Conservation (phyloP, 306 rosid genomes). For the Cicer yamashitae region DNA sequence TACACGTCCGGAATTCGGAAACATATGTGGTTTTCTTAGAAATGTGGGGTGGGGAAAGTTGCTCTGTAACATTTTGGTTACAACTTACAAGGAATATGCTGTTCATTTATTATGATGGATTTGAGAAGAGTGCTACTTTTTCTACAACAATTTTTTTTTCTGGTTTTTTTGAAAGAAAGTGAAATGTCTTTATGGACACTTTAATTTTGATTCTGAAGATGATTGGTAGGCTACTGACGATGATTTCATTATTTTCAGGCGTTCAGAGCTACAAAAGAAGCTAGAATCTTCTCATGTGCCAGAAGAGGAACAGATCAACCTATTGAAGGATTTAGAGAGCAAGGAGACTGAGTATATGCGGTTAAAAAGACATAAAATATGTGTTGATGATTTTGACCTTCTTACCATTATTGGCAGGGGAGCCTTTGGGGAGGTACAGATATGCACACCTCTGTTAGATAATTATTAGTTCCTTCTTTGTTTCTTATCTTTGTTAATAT, state of each 20-base stretch:
- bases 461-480: background rate
- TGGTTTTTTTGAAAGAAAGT: background rate
- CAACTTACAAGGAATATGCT: constrained; percentile 27
- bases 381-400: constrained; percentile 90
- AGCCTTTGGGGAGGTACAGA: constrained; percentile 92
- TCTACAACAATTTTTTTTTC: background rate
- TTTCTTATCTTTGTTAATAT: background rate
- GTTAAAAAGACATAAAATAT: constrained; percentile 84
- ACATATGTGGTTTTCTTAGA: no score
- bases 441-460: constrained; percentile 31
- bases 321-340: constrained; percentile 83
- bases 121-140: constrained; percentile 7
- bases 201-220: background rate
- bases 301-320: constrained; percentile 81
- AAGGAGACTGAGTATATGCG: constrained; percentile 85
- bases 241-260: constrained; percentile 60
- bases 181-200: background rate
- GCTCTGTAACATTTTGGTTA: constrained; percentile 1
- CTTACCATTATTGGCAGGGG: constrained; percentile 92
- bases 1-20: no score
- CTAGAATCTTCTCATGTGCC: constrained; percentile 76
- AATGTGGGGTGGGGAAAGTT: no score
- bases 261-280: constrained; percentile 73
- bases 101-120: background rate
- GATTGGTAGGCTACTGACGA: constrained; percentile 12